A percentile compares a stretch with the other conserved stretches of the same genome.
Evolutionary conservation across 139 green algal genomes (phyloP).

Genomic region (Auxenochlorella protothecoides): DNA sequence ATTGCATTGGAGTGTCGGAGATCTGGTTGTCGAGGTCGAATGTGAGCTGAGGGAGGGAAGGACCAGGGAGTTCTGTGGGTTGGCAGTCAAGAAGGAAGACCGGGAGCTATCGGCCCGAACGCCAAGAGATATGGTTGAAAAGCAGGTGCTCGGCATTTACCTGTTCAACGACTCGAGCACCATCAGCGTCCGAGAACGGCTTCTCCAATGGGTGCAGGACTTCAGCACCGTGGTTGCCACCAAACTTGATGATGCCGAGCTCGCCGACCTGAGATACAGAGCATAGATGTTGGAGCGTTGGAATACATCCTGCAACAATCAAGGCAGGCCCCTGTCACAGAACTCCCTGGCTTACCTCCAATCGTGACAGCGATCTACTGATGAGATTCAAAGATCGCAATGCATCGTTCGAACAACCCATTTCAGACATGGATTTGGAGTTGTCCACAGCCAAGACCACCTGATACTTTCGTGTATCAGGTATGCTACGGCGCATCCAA

Average conservation of each 20-base stretch:
- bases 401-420: slow-evolving; percentile 67
- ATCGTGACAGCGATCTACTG: slow-evolving; percentile 67
- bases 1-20: slow-evolving; percentile 75
- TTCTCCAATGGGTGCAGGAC: slow-evolving; percentile 71
- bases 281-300: no score
- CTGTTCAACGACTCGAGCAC: slow-evolving; percentile 53
- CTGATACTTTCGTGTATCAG: slow-evolving; percentile 8
- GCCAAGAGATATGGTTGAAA: background rate
- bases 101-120: background rate
- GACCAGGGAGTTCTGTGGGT: background rate
- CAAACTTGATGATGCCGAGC: slow-evolving; percentile 85
- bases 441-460: slow-evolving; percentile 85
- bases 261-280: slow-evolving; percentile 54
- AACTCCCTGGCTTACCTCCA: slow-evolving; percentile 36
- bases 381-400: slow-evolving; percentile 83
- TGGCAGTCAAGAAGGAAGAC: background rate
- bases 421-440: slow-evolving; percentile 88
- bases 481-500: slow-evolving; percentile 80
- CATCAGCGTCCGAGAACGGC: slow-evolving; percentile 78
- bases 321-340: no score
- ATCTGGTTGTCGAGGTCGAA: slow-evolving; percentile 94
- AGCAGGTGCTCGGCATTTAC: slow-evolving; percentile 17
- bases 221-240: slow-evolving; percentile 53
- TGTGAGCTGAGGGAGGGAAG: slow-evolving; percentile 1
- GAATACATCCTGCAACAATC: no score